Conservation (phyloP, 306 rosid genomes). For the Lotus japonicus region DNA sequence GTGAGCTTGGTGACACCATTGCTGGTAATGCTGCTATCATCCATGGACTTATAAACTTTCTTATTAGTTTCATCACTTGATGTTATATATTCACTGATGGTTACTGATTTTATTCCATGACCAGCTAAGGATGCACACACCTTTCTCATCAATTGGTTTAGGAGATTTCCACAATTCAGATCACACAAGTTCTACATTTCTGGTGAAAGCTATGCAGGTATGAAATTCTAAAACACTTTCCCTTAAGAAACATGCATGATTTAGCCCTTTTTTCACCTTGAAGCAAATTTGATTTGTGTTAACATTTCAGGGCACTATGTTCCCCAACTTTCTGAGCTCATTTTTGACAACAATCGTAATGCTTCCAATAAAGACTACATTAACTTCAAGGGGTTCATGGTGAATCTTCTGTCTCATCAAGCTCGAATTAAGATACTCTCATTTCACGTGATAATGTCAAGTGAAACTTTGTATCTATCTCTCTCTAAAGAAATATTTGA, state of each 20-base stretch:
- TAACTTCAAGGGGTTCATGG: slow-evolving; percentile 72
- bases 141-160: slow-evolving; percentile 69
- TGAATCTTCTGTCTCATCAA: slow-evolving; percentile 1
- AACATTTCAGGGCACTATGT: slow-evolving; percentile 70
- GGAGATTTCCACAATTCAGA: slow-evolving; percentile 68
- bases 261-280: not conserved
- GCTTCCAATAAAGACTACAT: slow-evolving; percentile 29
- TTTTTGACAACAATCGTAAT: slow-evolving; percentile 36
- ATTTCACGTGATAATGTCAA: too few relatives aligned
- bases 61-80: not conserved
- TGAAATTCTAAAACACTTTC: not conserved
- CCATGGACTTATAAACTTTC: not conserved
- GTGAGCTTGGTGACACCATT: slow-evolving; percentile 50
- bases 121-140: slow-evolving; percentile 68
- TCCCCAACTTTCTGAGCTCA: slow-evolving; percentile 73
- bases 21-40: slow-evolving; percentile 40
- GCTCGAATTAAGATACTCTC: too few relatives aligned
- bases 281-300: not conserved
- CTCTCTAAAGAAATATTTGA: too few relatives aligned
- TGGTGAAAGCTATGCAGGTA: slow-evolving; percentile 95
- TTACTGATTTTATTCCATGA: not conserved
- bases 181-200: slow-evolving; percentile 74
- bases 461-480: too few relatives aligned
- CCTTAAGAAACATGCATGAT: not conserved
- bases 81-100: not conserved